Evolutionary conservation across 1,284 basidiomycete species (phyloP), one percentile per base, ranked within the genome.

Genomic region (Meripilus lineatus): DNA sequence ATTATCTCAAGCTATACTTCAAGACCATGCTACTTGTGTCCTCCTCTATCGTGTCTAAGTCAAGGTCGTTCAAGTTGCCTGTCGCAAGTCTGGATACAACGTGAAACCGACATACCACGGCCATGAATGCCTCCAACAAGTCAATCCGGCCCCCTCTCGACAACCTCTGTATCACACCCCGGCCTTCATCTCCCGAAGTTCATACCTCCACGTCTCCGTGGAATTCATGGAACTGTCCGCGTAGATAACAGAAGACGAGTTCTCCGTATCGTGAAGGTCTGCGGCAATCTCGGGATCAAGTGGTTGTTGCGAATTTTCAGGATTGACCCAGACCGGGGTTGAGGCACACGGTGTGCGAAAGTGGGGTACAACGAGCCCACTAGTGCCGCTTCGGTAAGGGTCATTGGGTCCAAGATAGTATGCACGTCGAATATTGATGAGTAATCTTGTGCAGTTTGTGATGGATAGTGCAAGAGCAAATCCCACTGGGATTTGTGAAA

Each of bases 381-480:
- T 23, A 28, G 7, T 30, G 13, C 32, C 25, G 17, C 17, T n/a
- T n/a, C n/a, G 24, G 32, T 5, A n/a, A 11, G 24, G 39, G 48
- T 48, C 50, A 40, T 46, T 36, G 33, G 40, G 47, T 41, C 51
- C 53, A 6, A 50, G 40, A 43, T 59, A 59, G 50, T 59, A 59
- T 18, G 58, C 58, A 38, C 53, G 54, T 3, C 58, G 56, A 44
- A 59, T 58, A 44, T 58, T 59, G 41, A 59, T 49, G 22, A 59
- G 52, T 20, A 59, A 55, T 24, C 58, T 50, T 4, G 58, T 58
- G 50, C 58, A 59, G 46, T 59, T 58, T 1, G 53, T 59, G 47
- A 59, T 43, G 39, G 55, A 55, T 30, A 59, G 51, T 6, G 56
- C 46, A 38, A 59, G 48, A 32, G 55, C 53, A 46, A 59, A 58